Conservation (phyloP, 768 basidiomycete species). For the Kwoniella sp. region DNA sequence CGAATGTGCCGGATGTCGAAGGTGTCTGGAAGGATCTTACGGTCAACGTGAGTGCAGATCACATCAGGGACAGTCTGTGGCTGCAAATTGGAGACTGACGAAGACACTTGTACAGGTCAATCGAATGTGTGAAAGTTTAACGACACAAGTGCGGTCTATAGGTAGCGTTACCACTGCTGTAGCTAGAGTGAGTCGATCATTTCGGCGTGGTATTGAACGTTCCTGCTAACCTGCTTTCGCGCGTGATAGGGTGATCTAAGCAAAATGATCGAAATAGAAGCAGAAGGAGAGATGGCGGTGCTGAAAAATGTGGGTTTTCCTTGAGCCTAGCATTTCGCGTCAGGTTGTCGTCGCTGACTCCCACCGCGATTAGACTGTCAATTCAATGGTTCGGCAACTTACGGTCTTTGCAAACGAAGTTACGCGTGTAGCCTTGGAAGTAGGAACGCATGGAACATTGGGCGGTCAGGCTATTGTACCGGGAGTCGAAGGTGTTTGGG, state of each 20-base stretch:
- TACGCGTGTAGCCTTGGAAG: conserved; percentile 57
- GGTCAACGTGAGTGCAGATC: conserved; percentile 51
- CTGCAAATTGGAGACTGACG: conserved; percentile 25
- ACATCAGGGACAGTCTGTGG: background rate
- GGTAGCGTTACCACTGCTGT: conserved; percentile 58
- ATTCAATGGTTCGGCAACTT: conserved; percentile 55
- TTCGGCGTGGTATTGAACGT: background rate
- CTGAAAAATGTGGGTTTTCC: conserved; percentile 57
- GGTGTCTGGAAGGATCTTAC: conserved; percentile 80
- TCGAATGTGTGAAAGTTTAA: conserved; percentile 58
- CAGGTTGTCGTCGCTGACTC: background rate
- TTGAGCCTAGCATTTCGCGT: background rate
- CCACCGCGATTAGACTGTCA: conserved; percentile 45
- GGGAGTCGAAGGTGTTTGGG: conserved; percentile 57
- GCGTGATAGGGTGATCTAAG: conserved; percentile 57
- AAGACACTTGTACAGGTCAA: conserved; percentile 50
- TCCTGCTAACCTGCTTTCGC: background rate
- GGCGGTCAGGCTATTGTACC: conserved; percentile 57
- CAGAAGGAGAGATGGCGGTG: conserved; percentile 78
- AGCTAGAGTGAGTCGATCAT: conserved; percentile 44
- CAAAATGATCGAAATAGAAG: conserved; percentile 79
- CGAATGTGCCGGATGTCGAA: conserved; percentile 85
- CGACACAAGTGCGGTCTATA: conserved; percentile 59
- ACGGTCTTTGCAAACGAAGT: conserved; percentile 55
- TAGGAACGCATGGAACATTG: conserved; percentile 55